phyloP scores from a whole-genome alignment of 2,329 filamentous ascomycete species.

The Colletotrichum zoysiae region DNA sequence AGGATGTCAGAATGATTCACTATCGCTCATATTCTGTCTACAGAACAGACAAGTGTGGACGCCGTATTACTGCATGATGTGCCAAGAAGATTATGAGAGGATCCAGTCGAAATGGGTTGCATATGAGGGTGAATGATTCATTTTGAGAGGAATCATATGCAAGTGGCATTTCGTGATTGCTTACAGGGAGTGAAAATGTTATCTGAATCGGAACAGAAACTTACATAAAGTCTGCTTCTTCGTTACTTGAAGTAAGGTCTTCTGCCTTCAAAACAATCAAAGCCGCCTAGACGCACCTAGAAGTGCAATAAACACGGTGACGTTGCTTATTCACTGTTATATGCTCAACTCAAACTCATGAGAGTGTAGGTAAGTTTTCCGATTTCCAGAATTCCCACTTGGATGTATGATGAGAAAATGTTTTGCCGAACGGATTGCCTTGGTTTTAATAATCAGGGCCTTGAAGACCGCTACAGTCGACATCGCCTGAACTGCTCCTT shows the following conservation, averaged over 20 bases:
- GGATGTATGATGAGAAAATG: conserved; percentile 12
- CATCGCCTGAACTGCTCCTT: conserved; percentile 19
- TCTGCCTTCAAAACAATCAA: not conserved
- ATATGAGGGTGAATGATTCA: conserved; percentile 2
- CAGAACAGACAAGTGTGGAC: not conserved
- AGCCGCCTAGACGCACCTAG: not conserved
- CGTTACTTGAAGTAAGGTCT: accelerated
- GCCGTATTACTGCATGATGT: not conserved
- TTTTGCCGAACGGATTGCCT: conserved; percentile 29
- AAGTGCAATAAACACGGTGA: not conserved
- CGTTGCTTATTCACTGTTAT: not conserved
- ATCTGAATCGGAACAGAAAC: too few relatives aligned
- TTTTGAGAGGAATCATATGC: not conserved
- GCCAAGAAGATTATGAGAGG: too few relatives aligned
- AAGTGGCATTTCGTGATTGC: not conserved
- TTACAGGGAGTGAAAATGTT: too few relatives aligned
- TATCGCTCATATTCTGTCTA: not conserved
- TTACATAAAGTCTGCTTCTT: not conserved
- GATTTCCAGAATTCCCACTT: too few relatives aligned
- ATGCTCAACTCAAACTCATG: not conserved
- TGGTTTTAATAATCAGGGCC: not conserved
- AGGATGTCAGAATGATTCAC: conserved; percentile 31
- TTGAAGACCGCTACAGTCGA: conserved; percentile 27
- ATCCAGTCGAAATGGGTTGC: too few relatives aligned
- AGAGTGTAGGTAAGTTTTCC: not conserved